Evolutionary conservation across 1,284 basidiomycete genomes (phyloP).

Genomic region (Vanrija humicola): DNA sequence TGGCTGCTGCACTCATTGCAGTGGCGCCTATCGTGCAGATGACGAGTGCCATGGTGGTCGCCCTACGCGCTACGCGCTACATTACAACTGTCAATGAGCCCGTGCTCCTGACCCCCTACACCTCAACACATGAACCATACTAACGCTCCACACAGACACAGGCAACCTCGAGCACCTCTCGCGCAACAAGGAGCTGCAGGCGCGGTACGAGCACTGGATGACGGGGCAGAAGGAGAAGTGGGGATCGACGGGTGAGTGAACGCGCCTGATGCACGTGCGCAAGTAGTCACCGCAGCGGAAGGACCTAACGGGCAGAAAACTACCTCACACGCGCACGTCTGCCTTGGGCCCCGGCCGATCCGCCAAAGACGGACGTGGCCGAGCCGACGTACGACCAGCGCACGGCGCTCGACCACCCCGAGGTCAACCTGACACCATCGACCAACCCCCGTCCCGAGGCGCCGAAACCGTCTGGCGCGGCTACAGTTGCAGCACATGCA

Average conservation of each 20-base stretch:
- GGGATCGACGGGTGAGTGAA: constrained; percentile 38
- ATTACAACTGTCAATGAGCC: no score
- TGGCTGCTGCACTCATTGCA: no score
- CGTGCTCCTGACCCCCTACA: no score
- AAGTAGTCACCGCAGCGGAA: neutral
- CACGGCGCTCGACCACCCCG: constrained; percentile 16
- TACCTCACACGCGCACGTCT: constrained; percentile 41
- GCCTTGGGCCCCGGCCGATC: constrained; percentile 22
- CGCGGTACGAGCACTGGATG: constrained; percentile 41
- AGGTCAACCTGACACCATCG: constrained; percentile 13
- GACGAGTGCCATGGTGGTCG: no score
- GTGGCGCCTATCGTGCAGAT: no score
- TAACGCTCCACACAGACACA: constrained; percentile 8
- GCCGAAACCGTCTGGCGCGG: neutral
- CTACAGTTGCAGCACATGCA: constrained; percentile 4
- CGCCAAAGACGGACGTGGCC: neutral
- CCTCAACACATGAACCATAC: neutral
- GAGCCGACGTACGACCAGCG: constrained; percentile 22
- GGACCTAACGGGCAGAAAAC: constrained; percentile 24
- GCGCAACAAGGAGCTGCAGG: constrained; percentile 42
- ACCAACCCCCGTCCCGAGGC: constrained; percentile 7
- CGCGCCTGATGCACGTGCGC: neutral
- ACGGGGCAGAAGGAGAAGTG: constrained; percentile 30
- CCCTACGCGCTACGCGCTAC: no score
- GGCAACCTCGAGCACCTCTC: constrained; percentile 32